Evolutionary conservation across 441 rosid genomes (phyloP).

Genomic region (Euphorbia celastroides): DNA sequence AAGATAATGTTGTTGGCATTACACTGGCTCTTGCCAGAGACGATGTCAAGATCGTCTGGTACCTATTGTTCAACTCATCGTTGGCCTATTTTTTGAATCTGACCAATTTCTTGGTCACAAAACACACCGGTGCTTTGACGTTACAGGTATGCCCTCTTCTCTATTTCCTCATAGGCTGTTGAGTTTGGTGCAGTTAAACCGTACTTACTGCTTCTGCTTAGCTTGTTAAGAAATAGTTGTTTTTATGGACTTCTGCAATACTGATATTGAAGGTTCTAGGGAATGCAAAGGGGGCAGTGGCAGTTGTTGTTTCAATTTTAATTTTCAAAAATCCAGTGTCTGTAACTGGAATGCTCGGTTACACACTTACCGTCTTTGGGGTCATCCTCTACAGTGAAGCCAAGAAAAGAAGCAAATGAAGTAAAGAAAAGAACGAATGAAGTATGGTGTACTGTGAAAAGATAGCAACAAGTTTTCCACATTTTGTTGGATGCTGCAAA

Average conservation of each 20-base stretch:
- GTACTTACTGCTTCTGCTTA: neutral
- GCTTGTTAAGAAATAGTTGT: neutral
- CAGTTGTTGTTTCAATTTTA: slow-evolving; percentile 44
- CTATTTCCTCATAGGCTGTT: neutral
- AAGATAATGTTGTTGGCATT: slow-evolving; percentile 52
- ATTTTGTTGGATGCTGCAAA: slow-evolving; percentile 13
- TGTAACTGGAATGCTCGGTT: slow-evolving; percentile 49
- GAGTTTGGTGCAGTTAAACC: neutral
- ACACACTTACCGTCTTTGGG: slow-evolving; percentile 37
- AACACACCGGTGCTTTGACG: slow-evolving; percentile 45
- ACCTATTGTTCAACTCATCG: slow-evolving; percentile 44
- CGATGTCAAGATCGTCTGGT: slow-evolving; percentile 45
- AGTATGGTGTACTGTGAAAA: neutral
- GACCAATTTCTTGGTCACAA: slow-evolving; percentile 49
- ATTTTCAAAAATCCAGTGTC: slow-evolving; percentile 50
- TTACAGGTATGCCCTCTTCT: slow-evolving; percentile 32
- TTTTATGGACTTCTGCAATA: too few relatives aligned
- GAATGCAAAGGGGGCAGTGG: slow-evolving; percentile 51
- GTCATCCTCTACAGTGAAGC: slow-evolving; percentile 47
- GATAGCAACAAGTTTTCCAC: neutral
- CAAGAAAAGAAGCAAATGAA: slow-evolving; percentile 39
- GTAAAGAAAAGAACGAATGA: neutral
- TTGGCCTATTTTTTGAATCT: slow-evolving; percentile 48
- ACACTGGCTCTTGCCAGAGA: slow-evolving; percentile 51
- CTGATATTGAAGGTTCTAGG: slow-evolving; percentile 36